Evolutionary conservation across 257 asterid species (phyloP).

Genomic region (Primulina tabacum): DNA sequence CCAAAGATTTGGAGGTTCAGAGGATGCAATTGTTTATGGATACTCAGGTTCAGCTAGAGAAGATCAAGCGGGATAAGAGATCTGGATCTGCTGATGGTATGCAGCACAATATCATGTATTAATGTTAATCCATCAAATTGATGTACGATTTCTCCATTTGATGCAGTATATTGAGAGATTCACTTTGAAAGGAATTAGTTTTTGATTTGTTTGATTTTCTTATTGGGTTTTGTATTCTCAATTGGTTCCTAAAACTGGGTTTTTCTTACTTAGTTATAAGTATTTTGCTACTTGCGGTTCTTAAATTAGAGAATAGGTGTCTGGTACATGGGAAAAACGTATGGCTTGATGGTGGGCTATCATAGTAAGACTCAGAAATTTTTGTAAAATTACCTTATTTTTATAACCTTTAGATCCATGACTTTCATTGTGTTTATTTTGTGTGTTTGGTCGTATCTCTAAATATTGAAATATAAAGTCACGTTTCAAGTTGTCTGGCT

Average conservation of each 20-base stretch:
- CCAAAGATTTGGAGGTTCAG: conserved; percentile 69
- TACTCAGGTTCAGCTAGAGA: conserved; percentile 38
- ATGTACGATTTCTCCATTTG: neutral
- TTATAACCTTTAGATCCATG: neutral
- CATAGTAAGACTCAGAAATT: neutral
- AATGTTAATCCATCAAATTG: neutral
- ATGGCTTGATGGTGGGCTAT: neutral
- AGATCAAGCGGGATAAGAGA: conserved; percentile 14
- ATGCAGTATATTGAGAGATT: neutral
- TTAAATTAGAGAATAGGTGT: neutral
- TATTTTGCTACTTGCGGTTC: neutral
- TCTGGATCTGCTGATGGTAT: conserved; percentile 22
- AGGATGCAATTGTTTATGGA: conserved; percentile 77
- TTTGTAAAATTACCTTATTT: neutral
- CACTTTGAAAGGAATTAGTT: neutral
- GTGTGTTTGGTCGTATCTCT: neutral
- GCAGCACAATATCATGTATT: conserved; percentile 1
- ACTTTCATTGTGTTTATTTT: neutral
- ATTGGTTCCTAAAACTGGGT: neutral
- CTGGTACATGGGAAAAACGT: neutral
- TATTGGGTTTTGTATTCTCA: neutral
- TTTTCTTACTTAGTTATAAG: no score
- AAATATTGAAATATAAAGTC: neutral
- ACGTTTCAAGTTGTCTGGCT: no score
- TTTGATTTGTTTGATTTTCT: no score